Evolutionary conservation across 129 eudicot genomes (phyloP).

Genomic region (Heracleum sosnowskyi): DNA sequence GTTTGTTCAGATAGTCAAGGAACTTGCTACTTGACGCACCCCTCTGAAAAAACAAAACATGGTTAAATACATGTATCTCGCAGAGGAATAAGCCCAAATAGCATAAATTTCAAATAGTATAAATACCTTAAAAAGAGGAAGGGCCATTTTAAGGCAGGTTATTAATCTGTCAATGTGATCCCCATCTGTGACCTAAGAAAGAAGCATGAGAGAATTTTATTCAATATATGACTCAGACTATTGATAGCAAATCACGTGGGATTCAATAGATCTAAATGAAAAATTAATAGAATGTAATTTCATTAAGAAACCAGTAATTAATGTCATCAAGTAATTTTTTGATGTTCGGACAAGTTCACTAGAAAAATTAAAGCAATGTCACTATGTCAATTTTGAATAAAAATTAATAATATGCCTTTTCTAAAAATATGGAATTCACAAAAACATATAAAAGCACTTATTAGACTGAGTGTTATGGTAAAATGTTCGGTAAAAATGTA

Average conservation of each 20-base stretch:
- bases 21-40: constrained; percentile 71
- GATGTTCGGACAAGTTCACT: not conserved
- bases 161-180: constrained; percentile 53
- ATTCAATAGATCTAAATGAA: not conserved
- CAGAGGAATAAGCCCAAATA: not conserved
- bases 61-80: constrained; percentile 12
- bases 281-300: no score
- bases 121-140: constrained; percentile 51
- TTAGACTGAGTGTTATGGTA: not conserved
- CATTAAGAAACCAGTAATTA: not conserved
- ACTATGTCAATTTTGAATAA: not conserved
- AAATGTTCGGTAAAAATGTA: not conserved
- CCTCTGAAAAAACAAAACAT: constrained; percentile 30
- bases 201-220: not conserved
- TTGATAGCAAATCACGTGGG: not conserved
- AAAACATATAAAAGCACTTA: not conserved
- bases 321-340: not conserved
- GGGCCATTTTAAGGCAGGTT: constrained; percentile 49
- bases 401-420: not conserved
- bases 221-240: not conserved
- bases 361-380: not conserved
- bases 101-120: not conserved
- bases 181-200: constrained; percentile 47
- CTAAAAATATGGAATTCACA: not conserved
- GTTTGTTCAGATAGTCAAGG: constrained; percentile 42